Evolutionary conservation across 306 rosid genomes (phyloP), one percentile per base, ranked within the genome.

Genomic region (Acacia acuminata): DNA sequence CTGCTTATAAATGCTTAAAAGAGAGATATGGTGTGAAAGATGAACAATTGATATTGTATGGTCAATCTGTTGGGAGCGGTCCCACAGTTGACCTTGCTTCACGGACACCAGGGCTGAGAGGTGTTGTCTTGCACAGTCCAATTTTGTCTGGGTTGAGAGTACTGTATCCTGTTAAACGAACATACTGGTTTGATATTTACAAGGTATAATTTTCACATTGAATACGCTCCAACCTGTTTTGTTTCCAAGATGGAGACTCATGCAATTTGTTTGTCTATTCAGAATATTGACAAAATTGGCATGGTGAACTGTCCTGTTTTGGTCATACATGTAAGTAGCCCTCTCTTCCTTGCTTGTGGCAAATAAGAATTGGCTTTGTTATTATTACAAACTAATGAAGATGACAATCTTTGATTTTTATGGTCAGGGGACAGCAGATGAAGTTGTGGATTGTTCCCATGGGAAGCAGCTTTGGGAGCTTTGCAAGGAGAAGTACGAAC

Each of bases 21-120:
- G 98, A 94, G 88, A 83, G 91, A 81, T 94, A 89, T 10, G 97
- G 92, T 69, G 92, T 93, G 51, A 90, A 88, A 82, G 97, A 94
- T 78, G 97, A 94, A 30, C 94, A 94, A 68, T 89, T 94, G 77
- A 93, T 94, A 86, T 82, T 93, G 79, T 93, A 94, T 78, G 98
- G 98, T 78, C 98, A 93, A 76, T 94, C 97, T 77, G 97, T 94
- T 85, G 97, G 98, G 70, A 94, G 97, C 77, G 98, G 98, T 47
- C 98, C 97, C 71, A 94, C 97, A 7, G 89, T 94, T 82, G 97
- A 94, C 79, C 97, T 94, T 66, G 94, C 98, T 75, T 91, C 98
- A 38, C 91, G 93, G 72, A 36, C 89, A 79, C 75, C 89, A n/a
- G 92, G 88, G 69, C 83, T 94, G 79, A 90, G 97, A 84, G 97